Conservation (phyloP, 192 early-diverging fungal genomes). For the Mycoemilia scoparia region DNA sequence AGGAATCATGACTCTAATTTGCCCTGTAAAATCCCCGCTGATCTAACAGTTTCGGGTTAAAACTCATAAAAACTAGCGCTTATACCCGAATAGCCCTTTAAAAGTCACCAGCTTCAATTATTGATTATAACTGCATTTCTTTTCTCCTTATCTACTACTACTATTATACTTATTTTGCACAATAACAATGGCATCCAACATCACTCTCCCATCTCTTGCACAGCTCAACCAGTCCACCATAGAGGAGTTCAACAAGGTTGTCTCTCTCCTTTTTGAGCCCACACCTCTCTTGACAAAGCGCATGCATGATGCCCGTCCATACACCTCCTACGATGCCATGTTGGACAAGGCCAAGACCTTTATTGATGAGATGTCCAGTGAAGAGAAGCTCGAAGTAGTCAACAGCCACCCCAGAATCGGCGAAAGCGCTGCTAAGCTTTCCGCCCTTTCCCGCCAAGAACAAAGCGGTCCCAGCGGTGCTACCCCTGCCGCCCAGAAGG, state of each 20-base stretch:
- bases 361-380: conserved; percentile 30
- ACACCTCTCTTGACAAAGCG: conserved; percentile 59
- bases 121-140: conserved; percentile 1
- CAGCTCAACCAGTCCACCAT: conserved; percentile 38
- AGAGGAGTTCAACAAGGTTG: conserved; percentile 32
- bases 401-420: conserved; percentile 86
- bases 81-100: too few species aligned
- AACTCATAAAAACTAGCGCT: too few species aligned
- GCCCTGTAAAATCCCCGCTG: too few species aligned
- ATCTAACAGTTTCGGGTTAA: too few species aligned
- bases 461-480: conserved; percentile 42
- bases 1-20: too few species aligned
- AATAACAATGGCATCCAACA: conserved; percentile 10
- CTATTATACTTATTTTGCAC: conserved; percentile 1
- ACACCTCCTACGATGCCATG: conserved; percentile 41
- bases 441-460: conserved; percentile 50
- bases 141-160: background rate
- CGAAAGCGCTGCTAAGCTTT: conserved; percentile 45
- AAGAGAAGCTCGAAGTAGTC: conserved; percentile 59
- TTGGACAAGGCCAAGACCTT: conserved; percentile 38
- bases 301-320: conserved; percentile 53
- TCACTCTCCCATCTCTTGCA: conserved; percentile 41
- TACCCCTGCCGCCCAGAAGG: conserved; percentile 24
- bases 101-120: too few species aligned
- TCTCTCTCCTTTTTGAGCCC: conserved; percentile 68